A percentile compares a stretch with the other conserved stretches of the same genome.
Conservation (phyloP, 2,329 filamentous ascomycete species). For the Nectriaceae sp. region DNA sequence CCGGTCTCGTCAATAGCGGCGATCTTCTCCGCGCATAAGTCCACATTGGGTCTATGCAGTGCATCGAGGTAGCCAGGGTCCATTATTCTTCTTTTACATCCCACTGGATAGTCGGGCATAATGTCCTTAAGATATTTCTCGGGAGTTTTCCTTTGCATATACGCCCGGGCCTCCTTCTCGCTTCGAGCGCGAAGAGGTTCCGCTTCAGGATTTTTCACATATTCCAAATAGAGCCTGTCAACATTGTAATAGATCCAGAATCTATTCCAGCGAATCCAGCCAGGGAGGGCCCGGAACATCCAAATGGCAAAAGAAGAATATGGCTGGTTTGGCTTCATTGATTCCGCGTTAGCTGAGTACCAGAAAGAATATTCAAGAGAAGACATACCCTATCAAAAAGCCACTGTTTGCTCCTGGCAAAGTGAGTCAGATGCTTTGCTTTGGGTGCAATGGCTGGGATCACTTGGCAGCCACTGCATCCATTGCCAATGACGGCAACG, state of each 20-base stretch:
- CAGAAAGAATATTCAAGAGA: not conserved
- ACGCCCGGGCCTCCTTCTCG: conserved; percentile 5
- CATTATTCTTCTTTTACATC: conserved; percentile 33
- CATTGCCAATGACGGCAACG: conserved; percentile 10
- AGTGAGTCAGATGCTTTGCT: conserved; percentile 5
- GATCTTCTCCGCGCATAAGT: conserved; percentile 8
- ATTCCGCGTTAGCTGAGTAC: not conserved
- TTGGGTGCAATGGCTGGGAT: conserved; percentile 2
- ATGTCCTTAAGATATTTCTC: conserved; percentile 26
- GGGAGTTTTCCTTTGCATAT: conserved; percentile 16
- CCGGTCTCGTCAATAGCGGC: conserved; percentile 5
- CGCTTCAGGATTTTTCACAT: conserved; percentile 1
- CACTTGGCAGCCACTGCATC: conserved; percentile 7
- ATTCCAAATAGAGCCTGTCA: conserved; percentile 1
- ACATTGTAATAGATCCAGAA: conserved; percentile 2
- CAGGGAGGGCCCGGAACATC: conserved; percentile 3
- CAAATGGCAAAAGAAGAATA: conserved; percentile 1
- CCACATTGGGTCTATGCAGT: conserved; percentile 3
- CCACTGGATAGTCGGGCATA: conserved; percentile 27
- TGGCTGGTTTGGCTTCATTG: conserved; percentile 3
- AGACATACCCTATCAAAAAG: not conserved
- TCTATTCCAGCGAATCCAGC: conserved; percentile 1
- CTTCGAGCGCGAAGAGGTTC: conserved; percentile 1
- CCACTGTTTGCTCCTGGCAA: conserved; percentile 9
- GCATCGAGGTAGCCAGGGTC: conserved; percentile 22